Evolutionary conservation across 83 land plant genomes (phyloP), one percentile per base, ranked within the genome.

Genomic region (Picea abies): DNA sequence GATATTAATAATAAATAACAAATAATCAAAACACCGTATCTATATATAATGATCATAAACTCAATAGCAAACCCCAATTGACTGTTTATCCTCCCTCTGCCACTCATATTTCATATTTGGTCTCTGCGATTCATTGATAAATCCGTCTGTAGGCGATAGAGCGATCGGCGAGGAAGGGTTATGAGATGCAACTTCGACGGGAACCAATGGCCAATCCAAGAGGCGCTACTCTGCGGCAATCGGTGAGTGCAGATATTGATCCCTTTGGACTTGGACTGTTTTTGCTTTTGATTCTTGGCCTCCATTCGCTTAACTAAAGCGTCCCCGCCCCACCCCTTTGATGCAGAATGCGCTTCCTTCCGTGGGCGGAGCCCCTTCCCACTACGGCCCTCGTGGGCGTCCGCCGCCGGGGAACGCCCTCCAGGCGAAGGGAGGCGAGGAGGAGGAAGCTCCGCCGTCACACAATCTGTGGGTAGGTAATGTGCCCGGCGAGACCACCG

Each of bases 391-490:
- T 37, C 15, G 44, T 4, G 29, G 32, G 73, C 22, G 8, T 9
- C 39, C 72, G 25, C n/a, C 37, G 29, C 37, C 62, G 4, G 47
- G 39, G 75, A 44, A 23, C 25, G 75, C 69, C 56, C 17, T 58
- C 67, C 65, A 64, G 12, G 17, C 60, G 80, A 76, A 63, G 63
- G 77, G 14, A 44, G 81, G 14, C 16, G 60, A 58, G 37, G 81
- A 81, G 10, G 88, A 82, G 26, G 90, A 75, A 17, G 79, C 60
- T 14, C 63, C 76, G 5, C 84, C 93, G 5, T 88, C 98, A 20
- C 81, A 80, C 85, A 91, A 83, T 56, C 87, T 96, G 11, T 96
- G 96, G 96, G 91, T 97, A 10, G 99, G 99, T 3, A 90, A 93
- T 81, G 77, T 95, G 22, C 29, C 94, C 22, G 47, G 81, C 29